Conservation (phyloP, 108 stramenopile species). For the Fragilariopsis cylindrus region DNA sequence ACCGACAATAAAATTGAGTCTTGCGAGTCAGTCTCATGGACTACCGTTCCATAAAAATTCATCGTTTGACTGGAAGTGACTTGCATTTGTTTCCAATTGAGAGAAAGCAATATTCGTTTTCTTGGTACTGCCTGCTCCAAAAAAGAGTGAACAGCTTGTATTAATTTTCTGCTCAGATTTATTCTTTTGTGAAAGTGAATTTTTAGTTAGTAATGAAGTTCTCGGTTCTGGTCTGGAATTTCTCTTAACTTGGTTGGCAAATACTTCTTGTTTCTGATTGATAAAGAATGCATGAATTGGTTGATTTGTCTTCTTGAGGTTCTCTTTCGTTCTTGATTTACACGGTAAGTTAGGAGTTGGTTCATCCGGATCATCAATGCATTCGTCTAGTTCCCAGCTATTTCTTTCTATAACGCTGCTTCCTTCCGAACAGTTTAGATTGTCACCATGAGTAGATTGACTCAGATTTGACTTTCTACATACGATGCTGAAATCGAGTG, state of each 20-base stretch:
- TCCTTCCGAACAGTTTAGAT: neutral
- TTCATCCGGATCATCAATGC: slow-evolving; percentile 12
- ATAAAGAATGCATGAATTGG: neutral
- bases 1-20: too few species aligned
- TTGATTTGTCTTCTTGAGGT: neutral
- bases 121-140: neutral
- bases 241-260: slow-evolving; percentile 1
- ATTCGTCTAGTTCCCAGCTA: slow-evolving; percentile 8
- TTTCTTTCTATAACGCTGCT: neutral
- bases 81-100: neutral
- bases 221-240: neutral
- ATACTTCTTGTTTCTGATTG: slow-evolving; percentile 1
- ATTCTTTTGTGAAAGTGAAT: too few species aligned
- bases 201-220: neutral
- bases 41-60: slow-evolving; percentile 5
- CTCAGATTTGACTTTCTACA: neutral
- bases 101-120: neutral
- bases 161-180: neutral
- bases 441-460: neutral
- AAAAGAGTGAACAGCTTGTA: neutral
- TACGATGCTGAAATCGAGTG: neutral
- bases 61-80: neutral
- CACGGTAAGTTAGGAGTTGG: neutral
- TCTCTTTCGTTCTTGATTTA: neutral
- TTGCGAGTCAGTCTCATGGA: neutral